Conservation (phyloP, 495 filamentous ascomycete genomes). For the Hypoxylon intermedium region DNA sequence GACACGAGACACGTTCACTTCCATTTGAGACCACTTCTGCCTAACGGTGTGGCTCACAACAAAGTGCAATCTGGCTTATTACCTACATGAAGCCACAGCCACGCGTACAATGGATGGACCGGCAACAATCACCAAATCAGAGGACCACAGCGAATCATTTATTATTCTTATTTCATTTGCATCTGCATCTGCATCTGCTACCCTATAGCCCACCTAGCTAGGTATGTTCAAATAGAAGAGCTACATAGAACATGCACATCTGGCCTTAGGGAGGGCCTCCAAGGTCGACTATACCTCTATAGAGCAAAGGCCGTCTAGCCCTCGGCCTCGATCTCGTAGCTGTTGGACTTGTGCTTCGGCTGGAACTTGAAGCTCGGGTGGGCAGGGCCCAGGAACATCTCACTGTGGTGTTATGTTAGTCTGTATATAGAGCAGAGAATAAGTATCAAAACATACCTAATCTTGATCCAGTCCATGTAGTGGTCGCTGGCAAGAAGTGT, state of each 20-base stretch:
- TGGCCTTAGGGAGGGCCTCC: no score
- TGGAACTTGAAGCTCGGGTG: slow-evolving; percentile 91
- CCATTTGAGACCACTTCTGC: no score
- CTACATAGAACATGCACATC: no score
- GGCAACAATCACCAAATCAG: slow-evolving; percentile 6
- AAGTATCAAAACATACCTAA: slow-evolving; percentile 73
- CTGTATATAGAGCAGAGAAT: neutral
- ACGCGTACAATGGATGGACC: slow-evolving; percentile 8
- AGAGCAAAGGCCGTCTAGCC: no score
- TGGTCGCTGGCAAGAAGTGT: slow-evolving; percentile 85
- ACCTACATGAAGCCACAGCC: slow-evolving; percentile 10
- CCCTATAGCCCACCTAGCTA: no score
- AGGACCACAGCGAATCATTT: slow-evolving; percentile 1
- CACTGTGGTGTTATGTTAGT: slow-evolving; percentile 59
- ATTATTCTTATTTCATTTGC: no score
- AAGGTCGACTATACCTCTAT: no score
- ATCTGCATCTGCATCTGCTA: no score
- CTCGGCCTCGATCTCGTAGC: slow-evolving; percentile 69
- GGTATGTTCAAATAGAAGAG: no score
- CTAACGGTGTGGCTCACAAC: neutral
- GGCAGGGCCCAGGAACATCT: slow-evolving; percentile 96
- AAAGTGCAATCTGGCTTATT: slow-evolving; percentile 27
- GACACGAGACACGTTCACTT: no score
- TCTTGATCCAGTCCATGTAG: slow-evolving; percentile 98
- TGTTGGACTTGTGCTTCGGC: slow-evolving; percentile 97